These are phyloP conservation scores for Termitomyces sp. DNA, from an alignment of 768 basidiomycete genomes.

Conservation along the genomic window DNA sequence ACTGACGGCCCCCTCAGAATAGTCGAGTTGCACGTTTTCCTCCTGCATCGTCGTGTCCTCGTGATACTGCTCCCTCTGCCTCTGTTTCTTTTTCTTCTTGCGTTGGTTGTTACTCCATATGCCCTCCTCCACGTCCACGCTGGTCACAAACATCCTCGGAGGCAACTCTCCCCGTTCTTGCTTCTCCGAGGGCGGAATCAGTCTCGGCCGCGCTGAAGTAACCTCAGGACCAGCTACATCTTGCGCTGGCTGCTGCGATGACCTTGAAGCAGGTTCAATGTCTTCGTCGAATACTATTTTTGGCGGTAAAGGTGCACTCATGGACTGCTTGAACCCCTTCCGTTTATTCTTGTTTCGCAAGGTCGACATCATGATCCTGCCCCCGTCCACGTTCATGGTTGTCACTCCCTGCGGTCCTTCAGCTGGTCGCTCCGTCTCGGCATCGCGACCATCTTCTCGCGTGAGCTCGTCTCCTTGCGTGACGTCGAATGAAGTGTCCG, in stretches of 20 bases:
- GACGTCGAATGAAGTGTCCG: constrained; percentile 1
- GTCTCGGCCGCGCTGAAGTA: constrained; percentile 20
- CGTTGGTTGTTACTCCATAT: constrained; percentile 21
- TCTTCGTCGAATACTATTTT: constrained; percentile 49
- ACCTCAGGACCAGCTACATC: constrained; percentile 3
- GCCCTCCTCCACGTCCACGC: constrained; percentile 60
- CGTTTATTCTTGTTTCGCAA: constrained; percentile 73
- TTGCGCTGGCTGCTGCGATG: neutral
- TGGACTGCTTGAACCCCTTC: constrained; percentile 54
- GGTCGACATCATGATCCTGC: constrained; percentile 40
- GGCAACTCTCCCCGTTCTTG: constrained; percentile 45
- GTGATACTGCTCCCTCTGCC: constrained; percentile 10
- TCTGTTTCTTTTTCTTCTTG: constrained; percentile 30
- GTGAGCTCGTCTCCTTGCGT: neutral
- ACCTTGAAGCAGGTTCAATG: neutral
- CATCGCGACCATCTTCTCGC: constrained; percentile 6
- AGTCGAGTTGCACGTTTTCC: constrained; percentile 6
- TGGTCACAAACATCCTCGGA: constrained; percentile 61
- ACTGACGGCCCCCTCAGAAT: neutral
- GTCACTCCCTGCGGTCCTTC: neutral
- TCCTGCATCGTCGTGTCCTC: constrained; percentile 8
- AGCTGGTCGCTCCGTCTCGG: constrained; percentile 1
- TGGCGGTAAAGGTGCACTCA: constrained; percentile 31
- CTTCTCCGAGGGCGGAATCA: constrained; percentile 63
- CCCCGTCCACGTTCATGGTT: constrained; percentile 11